Conservation (phyloP, 2,329 filamentous ascomycete species). For the Botrytis fragariae region DNA sequence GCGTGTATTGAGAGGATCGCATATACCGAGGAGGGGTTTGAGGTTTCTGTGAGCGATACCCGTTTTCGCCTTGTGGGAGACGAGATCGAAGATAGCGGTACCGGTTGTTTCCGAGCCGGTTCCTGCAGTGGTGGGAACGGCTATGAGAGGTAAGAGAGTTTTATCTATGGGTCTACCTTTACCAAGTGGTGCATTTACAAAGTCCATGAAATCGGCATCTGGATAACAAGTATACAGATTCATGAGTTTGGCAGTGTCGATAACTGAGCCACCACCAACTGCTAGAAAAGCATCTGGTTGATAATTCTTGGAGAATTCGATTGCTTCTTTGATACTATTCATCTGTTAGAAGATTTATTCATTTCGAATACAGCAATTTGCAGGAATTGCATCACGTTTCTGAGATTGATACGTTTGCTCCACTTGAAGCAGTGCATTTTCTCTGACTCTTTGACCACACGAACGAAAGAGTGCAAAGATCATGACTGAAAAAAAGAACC, state of each 20-base stretch:
- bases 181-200: slow-evolving; percentile 92
- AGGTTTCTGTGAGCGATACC: slow-evolving; percentile 93
- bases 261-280: slow-evolving; percentile 90
- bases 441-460: not conserved
- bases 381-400: not conserved
- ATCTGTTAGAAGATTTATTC: not conserved
- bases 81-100: slow-evolving; percentile 95
- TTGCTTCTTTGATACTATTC: slow-evolving; percentile 77
- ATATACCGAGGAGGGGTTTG: slow-evolving; percentile 91
- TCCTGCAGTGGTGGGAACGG: slow-evolving; percentile 81
- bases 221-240: slow-evolving; percentile 91
- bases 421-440: not conserved
- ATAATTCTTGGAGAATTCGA: slow-evolving; percentile 79
- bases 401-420: not conserved
- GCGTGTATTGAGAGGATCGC: slow-evolving; percentile 80
- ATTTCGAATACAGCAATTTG: not conserved
- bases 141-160: slow-evolving; percentile 72
- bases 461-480: not conserved
- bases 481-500: not conserved
- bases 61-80: slow-evolving; percentile 86
- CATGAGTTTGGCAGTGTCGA: slow-evolving; percentile 98
- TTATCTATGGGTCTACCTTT: slow-evolving; percentile 74
- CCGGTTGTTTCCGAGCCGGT: slow-evolving; percentile 94
- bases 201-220: slow-evolving; percentile 92
- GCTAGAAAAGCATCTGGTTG: slow-evolving; percentile 86